Evolutionary conservation across 148 eudicot genomes (phyloP).

Genomic region (Camellia japonica): DNA sequence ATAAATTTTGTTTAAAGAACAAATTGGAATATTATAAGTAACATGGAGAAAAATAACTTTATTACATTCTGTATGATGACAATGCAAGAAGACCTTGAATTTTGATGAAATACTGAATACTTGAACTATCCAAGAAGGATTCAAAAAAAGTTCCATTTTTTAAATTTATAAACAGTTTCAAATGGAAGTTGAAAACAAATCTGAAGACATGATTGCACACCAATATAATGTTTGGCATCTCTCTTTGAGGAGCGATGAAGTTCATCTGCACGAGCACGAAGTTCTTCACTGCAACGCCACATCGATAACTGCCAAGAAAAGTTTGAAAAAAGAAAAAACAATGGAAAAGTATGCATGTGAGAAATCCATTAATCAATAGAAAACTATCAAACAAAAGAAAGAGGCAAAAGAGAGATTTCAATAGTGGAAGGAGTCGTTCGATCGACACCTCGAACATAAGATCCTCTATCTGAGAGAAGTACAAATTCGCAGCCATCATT

Average conservation of each 20-base stretch:
- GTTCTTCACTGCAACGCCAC: constrained; percentile 95
- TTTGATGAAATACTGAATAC: background rate
- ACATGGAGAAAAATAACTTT: background rate
- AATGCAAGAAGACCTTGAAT: background rate
- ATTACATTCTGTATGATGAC: background rate
- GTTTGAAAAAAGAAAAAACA: background rate
- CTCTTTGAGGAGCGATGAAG: constrained; percentile 64
- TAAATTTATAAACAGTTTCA: background rate
- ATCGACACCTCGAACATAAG: constrained; percentile 84
- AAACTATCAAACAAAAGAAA: background rate
- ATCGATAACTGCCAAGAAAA: constrained; percentile 59
- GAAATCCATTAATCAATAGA: background rate
- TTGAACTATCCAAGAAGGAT: background rate
- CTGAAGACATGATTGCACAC: constrained; percentile 27
- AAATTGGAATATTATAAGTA: background rate
- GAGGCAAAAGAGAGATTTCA: background rate
- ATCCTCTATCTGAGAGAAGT: constrained; percentile 90
- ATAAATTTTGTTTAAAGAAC: background rate
- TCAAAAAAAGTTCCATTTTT: background rate
- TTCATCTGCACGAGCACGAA: constrained; percentile 72
- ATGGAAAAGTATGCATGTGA: background rate
- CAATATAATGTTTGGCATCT: constrained; percentile 90
- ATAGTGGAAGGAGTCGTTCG: background rate
- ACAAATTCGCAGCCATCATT: constrained; percentile 95
- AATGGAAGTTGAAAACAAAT: background rate